Evolutionary conservation across 2,329 filamentous ascomycete genomes (phyloP), one percentile per base, ranked within the genome.

Genomic region (Aspergillus neotritici): DNA sequence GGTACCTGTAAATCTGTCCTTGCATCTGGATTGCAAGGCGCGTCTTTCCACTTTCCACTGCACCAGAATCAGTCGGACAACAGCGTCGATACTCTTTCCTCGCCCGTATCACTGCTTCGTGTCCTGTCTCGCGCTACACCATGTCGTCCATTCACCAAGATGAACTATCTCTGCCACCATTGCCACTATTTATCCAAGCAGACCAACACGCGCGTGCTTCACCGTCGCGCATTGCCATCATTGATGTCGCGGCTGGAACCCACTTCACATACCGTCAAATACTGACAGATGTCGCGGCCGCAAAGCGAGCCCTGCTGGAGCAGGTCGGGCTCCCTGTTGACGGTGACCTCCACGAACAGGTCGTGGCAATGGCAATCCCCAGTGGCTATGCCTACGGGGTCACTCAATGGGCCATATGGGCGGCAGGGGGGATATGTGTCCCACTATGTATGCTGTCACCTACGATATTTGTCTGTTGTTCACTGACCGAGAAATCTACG

Each of bases 341-440:
- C 2, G 53, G 41, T 4, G 63, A 67, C 43, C 42, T 69, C 31
- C 60, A 65, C 15, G 67, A 71, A 47, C 54, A 60, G 21, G 61
- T 67, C 42, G 57, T 69, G 41, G 62, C 66, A 4, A 69, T 67
- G 45, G 55, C 69, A 11, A 54, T 58, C 8, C 66, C 66, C 1
- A 65, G 66, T 48, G 66, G 67, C 32, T 70, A 70, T 43, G 67
- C 69, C 41, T 69, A 69, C 50, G 65, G 67, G 6, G 65, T 61
- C 8, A 64, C 59, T 17, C 66, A 68, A 54, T 71, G 67, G 67
- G 68, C 68, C 6, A 50, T 69, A 40, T 71, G 68, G 68, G 67
- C 67, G 9, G 64, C 66, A 4, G 68, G 68, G 12, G 68, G 66
- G n/a, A 61, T 70, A 13, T 64, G 60, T 28, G 68, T 71, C 14